A percentile compares a stretch with the other conserved stretches of the same genome.
Evolutionary conservation across 2,329 filamentous ascomycete genomes (phyloP).

Genomic region (Fusarium nygamai): DNA sequence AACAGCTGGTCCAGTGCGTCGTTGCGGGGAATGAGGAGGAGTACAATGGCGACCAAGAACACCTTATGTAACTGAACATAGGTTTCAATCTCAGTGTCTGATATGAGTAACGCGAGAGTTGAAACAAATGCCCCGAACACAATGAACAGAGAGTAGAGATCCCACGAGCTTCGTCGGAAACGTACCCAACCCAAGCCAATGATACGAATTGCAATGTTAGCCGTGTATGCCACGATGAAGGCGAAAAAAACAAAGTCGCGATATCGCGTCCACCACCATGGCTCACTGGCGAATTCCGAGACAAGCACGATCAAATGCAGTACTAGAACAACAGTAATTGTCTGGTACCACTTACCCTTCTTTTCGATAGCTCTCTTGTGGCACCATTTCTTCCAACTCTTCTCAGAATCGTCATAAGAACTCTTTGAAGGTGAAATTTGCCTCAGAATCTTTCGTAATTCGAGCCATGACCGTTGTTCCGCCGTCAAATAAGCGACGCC

Average conservation of each 20-base stretch:
- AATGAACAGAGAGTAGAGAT: conserved; percentile 84
- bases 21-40: conserved; percentile 93
- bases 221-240: conserved; percentile 84
- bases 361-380: conserved; percentile 95
- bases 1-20: conserved; percentile 98
- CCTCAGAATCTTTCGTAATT: conserved; percentile 87
- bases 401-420: conserved; percentile 80
- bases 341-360: conserved; percentile 88
- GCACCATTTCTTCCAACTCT: conserved; percentile 90
- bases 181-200: conserved; percentile 90
- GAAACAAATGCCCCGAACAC: conserved; percentile 80
- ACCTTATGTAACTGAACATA: conserved; percentile 91
- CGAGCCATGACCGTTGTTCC: conserved; percentile 96
- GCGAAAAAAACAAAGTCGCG: conserved; percentile 82
- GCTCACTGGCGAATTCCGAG: conserved; percentile 85
- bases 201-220: conserved; percentile 85
- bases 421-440: conserved; percentile 96
- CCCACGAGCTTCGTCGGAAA: conserved; percentile 94
- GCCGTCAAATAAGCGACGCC: conserved; percentile 95
- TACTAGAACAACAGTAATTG: conserved; percentile 81
- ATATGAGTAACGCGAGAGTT: conserved; percentile 83
- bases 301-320: conserved; percentile 86
- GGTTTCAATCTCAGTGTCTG: conserved; percentile 64
- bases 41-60: conserved; percentile 88
- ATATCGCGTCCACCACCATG: conserved; percentile 72